A percentile compares a stretch with the other conserved stretches of the same genome.
phyloP scores from a whole-genome alignment of 2,329 filamentous ascomycete genomes.

The Plenodomus lindquistii region DNA sequence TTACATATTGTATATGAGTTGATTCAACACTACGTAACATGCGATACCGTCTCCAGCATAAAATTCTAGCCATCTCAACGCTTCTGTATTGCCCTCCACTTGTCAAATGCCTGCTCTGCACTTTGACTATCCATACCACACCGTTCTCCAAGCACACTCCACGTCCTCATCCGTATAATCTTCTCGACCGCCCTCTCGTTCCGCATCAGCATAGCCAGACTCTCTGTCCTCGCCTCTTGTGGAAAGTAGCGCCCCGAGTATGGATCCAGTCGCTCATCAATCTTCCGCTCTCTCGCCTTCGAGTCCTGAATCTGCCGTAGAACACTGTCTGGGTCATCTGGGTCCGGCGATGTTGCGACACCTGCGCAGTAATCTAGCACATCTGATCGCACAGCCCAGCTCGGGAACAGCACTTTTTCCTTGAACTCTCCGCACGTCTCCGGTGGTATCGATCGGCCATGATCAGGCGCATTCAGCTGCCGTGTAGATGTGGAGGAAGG shows the following conservation, averaged over 20 bases:
- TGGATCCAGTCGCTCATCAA: conserved; percentile 89
- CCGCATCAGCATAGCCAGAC: conserved; percentile 71
- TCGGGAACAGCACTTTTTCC: conserved; percentile 77
- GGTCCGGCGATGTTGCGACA: conserved; percentile 85
- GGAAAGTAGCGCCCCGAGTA: conserved; percentile 86
- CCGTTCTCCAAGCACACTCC: conserved; percentile 75
- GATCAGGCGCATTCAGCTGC: conserved; percentile 52
- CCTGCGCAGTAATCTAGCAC: conserved; percentile 87
- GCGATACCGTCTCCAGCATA: background rate
- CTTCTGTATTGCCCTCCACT: conserved; percentile 31
- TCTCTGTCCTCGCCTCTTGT: conserved; percentile 77
- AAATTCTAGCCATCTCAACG: background rate
- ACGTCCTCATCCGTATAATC: conserved; percentile 80
- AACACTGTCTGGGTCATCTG: conserved; percentile 78
- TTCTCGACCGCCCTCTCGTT: conserved; percentile 77
- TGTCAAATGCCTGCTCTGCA: conserved; percentile 43
- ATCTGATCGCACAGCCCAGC: conserved; percentile 82
- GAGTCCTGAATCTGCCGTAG: conserved; percentile 71
- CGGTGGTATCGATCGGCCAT: conserved; percentile 60
- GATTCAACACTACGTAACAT: background rate
- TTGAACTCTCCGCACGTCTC: conserved; percentile 73
- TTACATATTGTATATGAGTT: background rate
- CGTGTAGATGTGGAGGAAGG: conserved; percentile 73
- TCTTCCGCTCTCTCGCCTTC: conserved; percentile 70
- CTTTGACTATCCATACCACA: conserved; percentile 63